Percentiles rank a stretch among this genome's conserved stretches.
Evolutionary conservation across 345 rosid species (phyloP).

Genomic region (Eucalyptus erythrocorys): DNA sequence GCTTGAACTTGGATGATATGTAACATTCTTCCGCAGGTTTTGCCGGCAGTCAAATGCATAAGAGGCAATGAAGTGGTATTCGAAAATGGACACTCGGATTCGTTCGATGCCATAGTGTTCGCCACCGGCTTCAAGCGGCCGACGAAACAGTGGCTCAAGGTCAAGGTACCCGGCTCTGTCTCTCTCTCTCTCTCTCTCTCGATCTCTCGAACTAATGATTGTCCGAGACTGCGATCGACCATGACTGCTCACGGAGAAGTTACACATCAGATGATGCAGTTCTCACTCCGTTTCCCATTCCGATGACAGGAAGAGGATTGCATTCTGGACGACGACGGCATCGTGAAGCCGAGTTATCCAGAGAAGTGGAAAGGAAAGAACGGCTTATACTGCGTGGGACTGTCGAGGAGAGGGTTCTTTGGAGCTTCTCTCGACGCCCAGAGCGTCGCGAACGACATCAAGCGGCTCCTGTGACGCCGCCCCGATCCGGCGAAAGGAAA

Average conservation of each 20-base stretch:
- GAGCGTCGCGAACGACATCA: conserved; percentile 24
- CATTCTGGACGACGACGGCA: conserved; percentile 29
- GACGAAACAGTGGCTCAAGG: conserved; percentile 25
- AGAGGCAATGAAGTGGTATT: conserved; percentile 27
- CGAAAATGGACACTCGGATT: conserved; percentile 20
- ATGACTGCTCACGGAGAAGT: fast-evolving
- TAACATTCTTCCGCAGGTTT: conserved; percentile 15
- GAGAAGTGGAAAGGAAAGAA: conserved; percentile 42
- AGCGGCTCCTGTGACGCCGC: background rate
- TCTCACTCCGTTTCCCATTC: background rate
- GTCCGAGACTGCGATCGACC: background rate
- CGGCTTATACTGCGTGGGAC: conserved; percentile 33
- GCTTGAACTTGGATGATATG: background rate
- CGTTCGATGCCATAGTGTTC: conserved; percentile 44
- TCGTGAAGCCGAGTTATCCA: conserved; percentile 19
- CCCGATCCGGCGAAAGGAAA: background rate
- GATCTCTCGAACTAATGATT: background rate
- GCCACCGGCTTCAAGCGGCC: conserved; percentile 48
- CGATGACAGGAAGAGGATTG: conserved; percentile 19
- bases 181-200: background rate
- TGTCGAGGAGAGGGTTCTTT: conserved; percentile 29
- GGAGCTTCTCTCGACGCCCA: conserved; percentile 24
- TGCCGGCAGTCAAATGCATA: conserved; percentile 37
- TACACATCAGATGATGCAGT: background rate
- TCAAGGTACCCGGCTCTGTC: background rate